These are phyloP conservation scores for Zoysia pacifica DNA, from an alignment of 176 grass and related monocot genomes.

Conservation along the genomic window DNA sequence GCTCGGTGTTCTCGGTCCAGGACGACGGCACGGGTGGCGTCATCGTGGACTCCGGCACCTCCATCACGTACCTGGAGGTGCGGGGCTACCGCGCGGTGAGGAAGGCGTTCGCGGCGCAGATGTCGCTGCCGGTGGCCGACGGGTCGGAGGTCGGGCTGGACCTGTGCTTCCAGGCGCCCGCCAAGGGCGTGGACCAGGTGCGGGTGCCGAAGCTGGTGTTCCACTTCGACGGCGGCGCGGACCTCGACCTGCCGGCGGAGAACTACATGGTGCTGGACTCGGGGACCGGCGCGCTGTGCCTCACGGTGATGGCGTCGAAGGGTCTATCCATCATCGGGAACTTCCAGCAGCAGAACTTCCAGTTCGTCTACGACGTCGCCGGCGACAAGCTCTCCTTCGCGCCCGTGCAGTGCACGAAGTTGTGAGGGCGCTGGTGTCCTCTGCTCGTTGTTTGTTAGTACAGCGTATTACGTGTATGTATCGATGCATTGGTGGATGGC, in stretches of 20 bases:
- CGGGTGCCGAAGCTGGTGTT: slow-evolving; percentile 69
- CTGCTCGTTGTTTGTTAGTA: too few relatives aligned
- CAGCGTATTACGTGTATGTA: too few relatives aligned
- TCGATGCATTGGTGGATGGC: too few relatives aligned
- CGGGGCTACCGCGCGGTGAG: slow-evolving; percentile 44
- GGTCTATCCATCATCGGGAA: slow-evolving; percentile 73
- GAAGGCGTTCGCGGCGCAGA: slow-evolving; percentile 58
- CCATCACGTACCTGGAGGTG: slow-evolving; percentile 65
- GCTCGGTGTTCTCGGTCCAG: slow-evolving; percentile 47
- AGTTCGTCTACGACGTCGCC: slow-evolving; percentile 72
- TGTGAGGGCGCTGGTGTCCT: slow-evolving; percentile 31
- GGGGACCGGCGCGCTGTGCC: slow-evolving; percentile 51
- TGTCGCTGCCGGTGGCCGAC: slow-evolving; percentile 49
- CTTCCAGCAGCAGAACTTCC: slow-evolving; percentile 91
- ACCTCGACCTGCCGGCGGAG: slow-evolving; percentile 64
- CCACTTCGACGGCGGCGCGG: slow-evolving; percentile 66
- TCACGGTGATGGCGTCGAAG: slow-evolving; percentile 50
- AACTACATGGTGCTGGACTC: slow-evolving; percentile 76
- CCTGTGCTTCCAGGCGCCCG: slow-evolving; percentile 57
- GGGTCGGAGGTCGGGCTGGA: slow-evolving; percentile 56
- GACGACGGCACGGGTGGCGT: slow-evolving; percentile 59
- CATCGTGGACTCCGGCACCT: slow-evolving; percentile 83
- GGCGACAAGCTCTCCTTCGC: slow-evolving; percentile 62
- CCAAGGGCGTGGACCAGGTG: slow-evolving; percentile 38
- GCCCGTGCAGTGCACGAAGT: slow-evolving; percentile 55